Evolutionary conservation across 108 stramenopile genomes (phyloP).

Genomic region (Nitzschia sp.): DNA sequence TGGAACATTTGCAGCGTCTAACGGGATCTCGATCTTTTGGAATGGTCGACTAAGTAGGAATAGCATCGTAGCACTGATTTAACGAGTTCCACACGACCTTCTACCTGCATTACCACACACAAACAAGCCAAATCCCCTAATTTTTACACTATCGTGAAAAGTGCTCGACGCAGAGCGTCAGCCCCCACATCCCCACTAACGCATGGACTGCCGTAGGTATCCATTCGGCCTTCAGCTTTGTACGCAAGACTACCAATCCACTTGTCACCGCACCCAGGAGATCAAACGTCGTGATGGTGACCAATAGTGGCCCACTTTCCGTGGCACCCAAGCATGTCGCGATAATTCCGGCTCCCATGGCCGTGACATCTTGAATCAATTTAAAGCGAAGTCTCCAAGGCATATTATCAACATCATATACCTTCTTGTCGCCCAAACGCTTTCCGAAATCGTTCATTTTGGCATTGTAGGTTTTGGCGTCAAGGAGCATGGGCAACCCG

Average conservation of each 20-base stretch:
- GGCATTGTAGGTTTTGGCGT: not conserved
- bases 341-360: not conserved
- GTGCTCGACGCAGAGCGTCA: not conserved
- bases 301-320: not conserved
- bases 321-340: not conserved
- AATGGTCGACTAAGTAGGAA: not conserved
- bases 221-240: not conserved
- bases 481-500: not conserved
- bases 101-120: too few species aligned
- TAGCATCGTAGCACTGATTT: too few species aligned
- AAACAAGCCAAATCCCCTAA: too few species aligned
- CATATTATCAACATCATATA: not conserved
- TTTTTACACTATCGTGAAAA: not conserved
- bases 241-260: not conserved
- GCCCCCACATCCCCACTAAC: not conserved
- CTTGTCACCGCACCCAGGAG: not conserved
- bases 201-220: not conserved
- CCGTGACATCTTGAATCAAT: not conserved
- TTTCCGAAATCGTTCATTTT: constrained; percentile 2
- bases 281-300: not conserved
- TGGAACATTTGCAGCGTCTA: not conserved
- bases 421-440: not conserved
- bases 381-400: not conserved
- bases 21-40: not conserved
- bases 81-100: too few species aligned